A percentile compares a stretch with the other conserved stretches of the same genome.
These are phyloP conservation scores for Annona squamosa DNA, from an alignment of 164 flowering plant genomes.

Conservation along the genomic window DNA sequence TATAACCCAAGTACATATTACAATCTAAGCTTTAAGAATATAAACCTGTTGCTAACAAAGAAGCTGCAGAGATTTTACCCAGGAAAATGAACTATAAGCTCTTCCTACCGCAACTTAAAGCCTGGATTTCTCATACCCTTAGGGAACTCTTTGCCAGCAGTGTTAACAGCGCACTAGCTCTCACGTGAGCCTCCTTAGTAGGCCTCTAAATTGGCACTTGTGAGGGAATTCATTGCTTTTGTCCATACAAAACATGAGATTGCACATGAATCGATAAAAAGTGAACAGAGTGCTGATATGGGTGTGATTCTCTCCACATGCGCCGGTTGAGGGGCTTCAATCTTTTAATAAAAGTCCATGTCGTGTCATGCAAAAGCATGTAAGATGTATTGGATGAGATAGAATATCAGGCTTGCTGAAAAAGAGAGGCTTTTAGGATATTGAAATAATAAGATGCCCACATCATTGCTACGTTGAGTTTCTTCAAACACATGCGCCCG, in stretches of 20 bases:
- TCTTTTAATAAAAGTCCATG: constrained; percentile 2
- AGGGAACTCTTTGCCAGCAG: no score
- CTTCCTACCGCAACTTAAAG: no score
- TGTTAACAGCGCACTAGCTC: background rate
- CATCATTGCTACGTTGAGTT: constrained; percentile 7
- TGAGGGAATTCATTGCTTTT: background rate
- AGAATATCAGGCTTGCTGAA: constrained; percentile 7
- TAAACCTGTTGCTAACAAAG: no score
- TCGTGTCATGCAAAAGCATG: constrained; percentile 6
- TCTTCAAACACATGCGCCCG: background rate
- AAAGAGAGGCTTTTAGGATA: constrained; percentile 7
- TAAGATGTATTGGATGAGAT: constrained; percentile 4
- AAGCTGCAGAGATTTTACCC: no score
- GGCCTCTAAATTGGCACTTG: background rate
- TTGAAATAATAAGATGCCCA: constrained; percentile 2
- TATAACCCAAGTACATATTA: no score
- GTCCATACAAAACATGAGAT: background rate
- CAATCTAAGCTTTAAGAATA: no score
- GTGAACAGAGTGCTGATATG: background rate
- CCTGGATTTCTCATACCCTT: no score
- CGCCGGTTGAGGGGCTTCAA: background rate
- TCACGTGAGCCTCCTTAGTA: background rate
- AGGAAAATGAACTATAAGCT: no score
- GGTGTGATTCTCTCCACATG: constrained; percentile 8
- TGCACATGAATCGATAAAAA: background rate